These are phyloP conservation scores for Ormosia emarginata DNA, from an alignment of 306 rosid species.

Conservation along the genomic window DNA sequence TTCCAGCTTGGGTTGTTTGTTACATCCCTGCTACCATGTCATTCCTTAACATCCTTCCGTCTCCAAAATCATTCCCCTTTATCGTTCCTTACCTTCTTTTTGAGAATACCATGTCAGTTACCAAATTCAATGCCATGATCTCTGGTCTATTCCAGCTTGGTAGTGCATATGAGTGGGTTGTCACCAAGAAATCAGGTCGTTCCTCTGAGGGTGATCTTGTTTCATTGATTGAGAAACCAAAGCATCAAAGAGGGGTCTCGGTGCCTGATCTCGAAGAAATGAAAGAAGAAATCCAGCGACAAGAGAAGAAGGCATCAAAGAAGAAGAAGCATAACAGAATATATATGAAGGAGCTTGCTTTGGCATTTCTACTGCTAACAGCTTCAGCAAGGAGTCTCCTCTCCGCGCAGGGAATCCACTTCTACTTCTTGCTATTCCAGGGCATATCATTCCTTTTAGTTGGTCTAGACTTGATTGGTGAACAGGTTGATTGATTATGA, in stretches of 20 bases:
- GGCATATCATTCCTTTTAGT: slow-evolving; percentile 86
- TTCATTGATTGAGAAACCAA: slow-evolving; percentile 58
- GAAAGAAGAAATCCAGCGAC: slow-evolving; percentile 60
- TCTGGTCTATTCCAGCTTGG: slow-evolving; percentile 90
- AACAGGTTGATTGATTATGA: slow-evolving; percentile 57
- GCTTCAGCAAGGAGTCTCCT: slow-evolving; percentile 91
- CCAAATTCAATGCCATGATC: slow-evolving; percentile 93
- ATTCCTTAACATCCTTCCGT: slow-evolving; percentile 85
- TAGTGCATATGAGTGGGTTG: slow-evolving; percentile 94
- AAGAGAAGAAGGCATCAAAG: slow-evolving; percentile 41
- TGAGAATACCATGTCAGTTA: slow-evolving; percentile 92
- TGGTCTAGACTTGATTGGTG: slow-evolving; percentile 89
- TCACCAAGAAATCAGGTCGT: slow-evolving; percentile 88
- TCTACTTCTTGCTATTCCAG: slow-evolving; percentile 90
- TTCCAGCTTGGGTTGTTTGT: slow-evolving; percentile 88
- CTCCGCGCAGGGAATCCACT: slow-evolving; percentile 96
- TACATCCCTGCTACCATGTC: slow-evolving; percentile 90
- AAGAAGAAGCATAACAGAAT: slow-evolving; percentile 75
- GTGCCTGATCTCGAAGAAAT: slow-evolving; percentile 62
- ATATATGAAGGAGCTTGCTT: slow-evolving; percentile 74
- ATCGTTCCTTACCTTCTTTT: slow-evolving; percentile 94
- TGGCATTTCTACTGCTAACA: slow-evolving; percentile 81
- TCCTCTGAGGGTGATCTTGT: slow-evolving; percentile 87
- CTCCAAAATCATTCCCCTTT: slow-evolving; percentile 89
- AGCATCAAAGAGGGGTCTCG: slow-evolving; percentile 57